Base-by-base conservation (phyloP, 1,284 basidiomycete species). In the Microbotryum intermedium region DNA sequence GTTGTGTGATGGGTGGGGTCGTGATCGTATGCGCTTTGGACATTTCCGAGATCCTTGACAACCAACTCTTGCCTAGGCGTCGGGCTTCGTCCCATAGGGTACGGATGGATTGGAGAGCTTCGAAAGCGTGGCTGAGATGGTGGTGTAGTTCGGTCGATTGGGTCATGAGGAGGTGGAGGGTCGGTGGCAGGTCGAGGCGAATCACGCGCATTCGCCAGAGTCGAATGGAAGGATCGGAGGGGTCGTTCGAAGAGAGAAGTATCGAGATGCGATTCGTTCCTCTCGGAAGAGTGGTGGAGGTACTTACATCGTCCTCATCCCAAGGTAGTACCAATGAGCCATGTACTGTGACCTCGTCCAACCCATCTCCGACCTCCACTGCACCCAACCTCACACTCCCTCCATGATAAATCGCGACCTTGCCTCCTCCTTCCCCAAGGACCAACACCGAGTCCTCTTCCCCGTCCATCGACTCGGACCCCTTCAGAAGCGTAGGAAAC, bases 1-100 rank as follows among this genome's bases (percentile, higher is more conserved):
- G 55, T 13, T 64, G 65, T 3, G 60, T 59, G 3, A 34, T 25
- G 0, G 63, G 60, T 6, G 57, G n/a, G 6, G 53, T 42, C 2
- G 55, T 47, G 21, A 59, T 60, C 59, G 60, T 18, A 18, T 67
- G 63, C 8, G 60, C 50, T 13, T 56, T 51, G 23, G 49, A 47
- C 4, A 59, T 47, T 10, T 67, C 66, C 1, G 51, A 47, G 8
- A 67, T 28, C 6, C 66, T 26, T 28, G 55, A 50, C 21, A 67
- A 6, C 66, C 66, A 67, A 3, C 60, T 63, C 11, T 67, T 67
- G 5, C 66, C 63, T 7, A 67, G 55, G 26, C 66, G 34, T 6
- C 66, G 21, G 18, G 60, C 43, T 44, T 67, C 66, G 43, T 67
- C 63, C 66, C 66, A 67, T 5, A 57, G 6, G 6, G 42, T 53